These are phyloP conservation scores for Oxytropis ochrocephala DNA, from an alignment of 306 rosid species.

Conservation along the genomic window DNA sequence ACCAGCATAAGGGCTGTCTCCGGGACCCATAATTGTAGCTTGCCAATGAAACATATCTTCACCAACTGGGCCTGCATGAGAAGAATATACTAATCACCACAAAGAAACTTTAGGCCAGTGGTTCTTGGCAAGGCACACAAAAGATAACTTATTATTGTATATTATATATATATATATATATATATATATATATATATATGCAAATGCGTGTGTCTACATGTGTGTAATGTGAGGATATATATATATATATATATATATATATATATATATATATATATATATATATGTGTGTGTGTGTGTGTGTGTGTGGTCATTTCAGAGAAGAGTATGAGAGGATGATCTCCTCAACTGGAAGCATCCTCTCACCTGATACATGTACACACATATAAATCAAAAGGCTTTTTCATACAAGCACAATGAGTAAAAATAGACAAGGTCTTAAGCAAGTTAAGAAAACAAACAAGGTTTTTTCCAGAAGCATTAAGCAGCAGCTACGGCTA, in stretches of 20 bases:
- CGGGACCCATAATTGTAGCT: constrained; percentile 50
- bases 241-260: background rate
- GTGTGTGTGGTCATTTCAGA: background rate
- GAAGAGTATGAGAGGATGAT: background rate
- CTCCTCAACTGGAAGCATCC: background rate
- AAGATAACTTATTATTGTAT: background rate
- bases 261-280: background rate
- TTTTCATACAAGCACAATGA: background rate
- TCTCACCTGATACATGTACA: background rate
- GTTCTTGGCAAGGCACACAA: background rate
- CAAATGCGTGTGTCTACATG: too few species aligned
- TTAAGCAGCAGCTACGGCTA: too few species aligned
- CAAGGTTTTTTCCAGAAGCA: too few species aligned
- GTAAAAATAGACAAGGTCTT: background rate
- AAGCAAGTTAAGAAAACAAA: too few species aligned
- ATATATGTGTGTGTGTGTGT: background rate
- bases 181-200: too few species aligned
- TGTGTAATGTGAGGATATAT: too few species aligned
- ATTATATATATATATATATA: background rate
- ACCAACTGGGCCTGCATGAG: constrained; percentile 37
- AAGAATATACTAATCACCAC: background rate
- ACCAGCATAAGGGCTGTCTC: constrained; percentile 49
- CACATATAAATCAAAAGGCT: background rate
- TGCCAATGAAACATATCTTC: constrained; percentile 56
- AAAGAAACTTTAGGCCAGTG: background rate